phyloP scores from a whole-genome alignment of 495 filamentous ascomycete species.

The Immersiella caudata region DNA sequence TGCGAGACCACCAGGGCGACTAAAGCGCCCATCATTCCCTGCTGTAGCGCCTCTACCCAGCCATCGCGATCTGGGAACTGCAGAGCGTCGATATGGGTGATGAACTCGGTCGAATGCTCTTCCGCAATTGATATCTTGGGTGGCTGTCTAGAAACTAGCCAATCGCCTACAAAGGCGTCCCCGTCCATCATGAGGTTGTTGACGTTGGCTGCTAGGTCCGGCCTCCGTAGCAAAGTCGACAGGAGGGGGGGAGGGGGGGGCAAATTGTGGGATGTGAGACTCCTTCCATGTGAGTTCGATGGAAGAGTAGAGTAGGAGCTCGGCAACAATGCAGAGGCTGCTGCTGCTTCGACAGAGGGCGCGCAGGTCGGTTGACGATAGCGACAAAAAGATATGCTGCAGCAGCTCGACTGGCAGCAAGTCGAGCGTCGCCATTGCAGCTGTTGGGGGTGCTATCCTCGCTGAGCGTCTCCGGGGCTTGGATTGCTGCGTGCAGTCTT shows the following conservation, averaged over 20 bases:
- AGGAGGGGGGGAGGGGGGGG: background rate
- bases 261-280: background rate
- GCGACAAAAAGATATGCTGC: slow-evolving; percentile 1
- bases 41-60: background rate
- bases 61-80: background rate
- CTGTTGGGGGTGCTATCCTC: too few species aligned
- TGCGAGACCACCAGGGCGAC: background rate
- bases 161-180: background rate
- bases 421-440: slow-evolving; percentile 1
- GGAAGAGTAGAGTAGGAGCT: slow-evolving; percentile 1
- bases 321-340: background rate
- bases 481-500: too few species aligned
- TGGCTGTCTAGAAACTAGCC: background rate
- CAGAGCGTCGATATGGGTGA: background rate
- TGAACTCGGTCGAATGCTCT: background rate
- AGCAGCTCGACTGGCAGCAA: background rate
- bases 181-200: background rate
- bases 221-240: slow-evolving; percentile 4
- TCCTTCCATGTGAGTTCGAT: background rate
- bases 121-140: slow-evolving; percentile 3
- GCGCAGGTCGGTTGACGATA: slow-evolving; percentile 1
- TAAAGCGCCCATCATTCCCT: background rate
- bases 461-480: too few species aligned
- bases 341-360: background rate
- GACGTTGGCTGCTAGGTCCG: background rate